Evolutionary conservation across 2,329 filamentous ascomycete species (phyloP), one percentile per base, ranked within the genome.

Genomic region (Mollisiaceae sp.): DNA sequence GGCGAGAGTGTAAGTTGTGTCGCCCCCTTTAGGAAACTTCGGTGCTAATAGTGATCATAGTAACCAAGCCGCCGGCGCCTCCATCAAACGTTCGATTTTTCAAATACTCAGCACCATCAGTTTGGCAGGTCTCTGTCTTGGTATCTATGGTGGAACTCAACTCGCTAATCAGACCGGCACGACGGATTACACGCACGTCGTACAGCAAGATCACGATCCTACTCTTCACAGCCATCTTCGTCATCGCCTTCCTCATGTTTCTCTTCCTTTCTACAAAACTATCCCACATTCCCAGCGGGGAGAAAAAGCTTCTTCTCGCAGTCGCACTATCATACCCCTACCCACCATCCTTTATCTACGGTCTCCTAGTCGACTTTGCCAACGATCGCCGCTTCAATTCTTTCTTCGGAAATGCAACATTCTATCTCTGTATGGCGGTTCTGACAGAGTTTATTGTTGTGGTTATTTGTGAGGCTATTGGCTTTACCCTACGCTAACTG

Each of bases 371-470:
- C 8, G 74, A 75, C 24, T 84, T 82, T 70, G 65, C 76, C 32
- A 67, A 75, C 52, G 75, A 79, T 59, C 69, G 73, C 3, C 72
- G 70, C 35, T 85, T 85, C 74, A 81, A 75, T 65, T 69, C 76
- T 20, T 69, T 79, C 45, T 74, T 70, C 41, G 78, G 80, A n/a
- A 75, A 76, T 47, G 65, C 76, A n/a, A 76, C 76, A 14, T 75
- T 82, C 20, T 66, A 75, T 59, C 71, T 83, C 9, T 76, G 79
- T 41, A 82, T 84, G 79, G 75, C 78, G 12, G 76, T 83, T 11
- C 63, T 84, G 36, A 80, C 82, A 75, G 83, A 86, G 74, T 79
- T 84, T 60, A 68, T 78, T 14, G 77, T 81, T 41, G 77, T 83
- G 1, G 14, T 64, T 41, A 55, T 68, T 14, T 64, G 39, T 41